These are phyloP conservation scores for Suillus hirtellus DNA, from an alignment of 768 basidiomycete genomes.

Conservation along the genomic window DNA sequence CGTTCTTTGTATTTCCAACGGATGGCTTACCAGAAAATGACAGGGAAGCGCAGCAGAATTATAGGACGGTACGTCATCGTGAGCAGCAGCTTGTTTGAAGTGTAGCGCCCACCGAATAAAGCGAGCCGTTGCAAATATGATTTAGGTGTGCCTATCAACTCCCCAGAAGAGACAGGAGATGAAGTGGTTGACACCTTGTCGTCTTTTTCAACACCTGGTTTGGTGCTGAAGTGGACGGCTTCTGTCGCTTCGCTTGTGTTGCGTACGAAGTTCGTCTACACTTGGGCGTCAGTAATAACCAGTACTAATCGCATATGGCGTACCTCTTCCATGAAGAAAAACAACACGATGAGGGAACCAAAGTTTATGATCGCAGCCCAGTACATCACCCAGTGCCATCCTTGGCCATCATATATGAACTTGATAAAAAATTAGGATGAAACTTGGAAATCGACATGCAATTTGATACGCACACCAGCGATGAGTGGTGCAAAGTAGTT, in stretches of 20 bases:
- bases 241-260: slow-evolving; percentile 21
- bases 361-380: slow-evolving; percentile 25
- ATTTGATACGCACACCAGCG: slow-evolving; percentile 18
- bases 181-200: slow-evolving; percentile 15
- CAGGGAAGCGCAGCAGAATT: slow-evolving; percentile 22
- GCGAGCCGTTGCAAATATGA: slow-evolving; percentile 16
- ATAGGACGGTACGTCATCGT: slow-evolving; percentile 23
- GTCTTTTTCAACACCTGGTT: slow-evolving; percentile 10
- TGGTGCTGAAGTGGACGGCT: slow-evolving; percentile 1
- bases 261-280: slow-evolving; percentile 21
- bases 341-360: slow-evolving; percentile 17
- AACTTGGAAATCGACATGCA: neutral
- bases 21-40: slow-evolving; percentile 19
- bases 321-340: slow-evolving; percentile 24
- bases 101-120: slow-evolving; percentile 19
- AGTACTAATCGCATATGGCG: neutral
- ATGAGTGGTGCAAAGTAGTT: slow-evolving; percentile 25
- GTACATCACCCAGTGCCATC: slow-evolving; percentile 26
- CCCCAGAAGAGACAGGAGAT: slow-evolving; percentile 11
- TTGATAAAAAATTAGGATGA: slow-evolving; percentile 7
- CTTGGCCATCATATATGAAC: slow-evolving; percentile 23
- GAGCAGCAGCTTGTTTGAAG: slow-evolving; percentile 21
- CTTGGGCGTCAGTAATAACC: neutral
- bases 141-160: slow-evolving; percentile 17
- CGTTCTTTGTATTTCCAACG: neutral